Evolutionary conservation across 2,329 filamentous ascomycete genomes (phyloP), one percentile per base, ranked within the genome.

Genomic region (Colletotrichum incanum): DNA sequence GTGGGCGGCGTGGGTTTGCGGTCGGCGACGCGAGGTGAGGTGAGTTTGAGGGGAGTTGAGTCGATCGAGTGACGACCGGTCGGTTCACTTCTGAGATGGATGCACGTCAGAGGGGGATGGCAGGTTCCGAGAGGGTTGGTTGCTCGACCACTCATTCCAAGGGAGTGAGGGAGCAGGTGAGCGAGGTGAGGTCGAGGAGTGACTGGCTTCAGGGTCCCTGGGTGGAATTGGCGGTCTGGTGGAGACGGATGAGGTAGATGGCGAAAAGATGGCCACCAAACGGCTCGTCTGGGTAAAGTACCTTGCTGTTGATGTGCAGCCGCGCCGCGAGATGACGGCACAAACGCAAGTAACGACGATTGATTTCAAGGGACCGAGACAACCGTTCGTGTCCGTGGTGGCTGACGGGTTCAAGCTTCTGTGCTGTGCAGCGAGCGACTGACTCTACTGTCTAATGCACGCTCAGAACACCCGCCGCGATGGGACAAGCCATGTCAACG

Each of bases 171-270:
- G 8, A 31, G 2, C 16, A 20, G 37, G 26, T 11, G 37, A 43
- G 9, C 3, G 39, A 39, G 54, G 50, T 37, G 31, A 55, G 41
- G 52, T n/a, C 31, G 52, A 49, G 39, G 41, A 23, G 41, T 37
- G 59, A n/a, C 34, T 16, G 54, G 54, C 3, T 41, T 41, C n/a
- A 52, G 20, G 45, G 69, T 37, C 52, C 70, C 65, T 70, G 45
- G 59, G 8, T 26, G 50, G 23, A 60, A 70, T 72, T 69, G 65
- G 60, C 70, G 60, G 54, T 61, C 66, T 70, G 65, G 70, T 70
- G 70, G 70, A 34, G 65, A 31, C 54, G 23, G 54, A 72, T 72
- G 70, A 72, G 70, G 70, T 72, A 72, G 56, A 72, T 72, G 70
- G 70, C 70, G 28, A 72, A 72, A 72, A 64, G 66, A 63, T 47